A percentile compares a stretch with the other conserved stretches of the same genome.
Conservation (phyloP, 805 yeast genomes). For the Pichia heedii region DNA sequence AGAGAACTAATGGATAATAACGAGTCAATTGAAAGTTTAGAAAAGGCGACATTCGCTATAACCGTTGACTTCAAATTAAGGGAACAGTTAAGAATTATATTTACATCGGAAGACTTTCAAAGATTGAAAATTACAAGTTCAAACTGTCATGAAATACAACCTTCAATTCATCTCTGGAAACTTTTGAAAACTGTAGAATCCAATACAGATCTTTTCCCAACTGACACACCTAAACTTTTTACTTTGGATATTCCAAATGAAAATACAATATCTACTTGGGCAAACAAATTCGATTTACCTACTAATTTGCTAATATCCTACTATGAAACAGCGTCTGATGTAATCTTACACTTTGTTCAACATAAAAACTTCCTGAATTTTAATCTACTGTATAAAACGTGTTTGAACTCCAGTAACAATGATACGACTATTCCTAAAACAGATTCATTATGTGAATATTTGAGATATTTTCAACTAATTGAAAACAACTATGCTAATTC, state of each 20-base stretch:
- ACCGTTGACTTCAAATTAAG: background rate
- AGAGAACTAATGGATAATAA: too few relatives aligned
- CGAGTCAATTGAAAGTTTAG: too few relatives aligned
- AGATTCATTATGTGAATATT: background rate
- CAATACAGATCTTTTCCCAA: background rate
- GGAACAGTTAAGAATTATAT: background rate
- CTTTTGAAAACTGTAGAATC: background rate
- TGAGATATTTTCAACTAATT: background rate
- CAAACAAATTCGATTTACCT: background rate
- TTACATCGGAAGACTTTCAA: background rate
- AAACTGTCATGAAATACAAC: background rate
- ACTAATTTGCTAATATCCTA: background rate
- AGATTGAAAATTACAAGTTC: background rate
- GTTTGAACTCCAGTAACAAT: background rate
- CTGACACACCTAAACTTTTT: background rate
- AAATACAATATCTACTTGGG: background rate
- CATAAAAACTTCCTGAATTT: background rate
- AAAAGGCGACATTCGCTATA: background rate
- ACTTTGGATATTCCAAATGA: background rate
- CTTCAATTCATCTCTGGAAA: background rate
- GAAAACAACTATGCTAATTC: background rate
- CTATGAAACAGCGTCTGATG: background rate
- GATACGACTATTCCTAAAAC: too few relatives aligned
- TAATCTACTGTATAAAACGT: background rate
- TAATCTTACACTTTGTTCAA: background rate